These are phyloP conservation scores for Pythium scleroteichum DNA, from an alignment of 352 stramenopile genomes.

Conservation along the genomic window DNA sequence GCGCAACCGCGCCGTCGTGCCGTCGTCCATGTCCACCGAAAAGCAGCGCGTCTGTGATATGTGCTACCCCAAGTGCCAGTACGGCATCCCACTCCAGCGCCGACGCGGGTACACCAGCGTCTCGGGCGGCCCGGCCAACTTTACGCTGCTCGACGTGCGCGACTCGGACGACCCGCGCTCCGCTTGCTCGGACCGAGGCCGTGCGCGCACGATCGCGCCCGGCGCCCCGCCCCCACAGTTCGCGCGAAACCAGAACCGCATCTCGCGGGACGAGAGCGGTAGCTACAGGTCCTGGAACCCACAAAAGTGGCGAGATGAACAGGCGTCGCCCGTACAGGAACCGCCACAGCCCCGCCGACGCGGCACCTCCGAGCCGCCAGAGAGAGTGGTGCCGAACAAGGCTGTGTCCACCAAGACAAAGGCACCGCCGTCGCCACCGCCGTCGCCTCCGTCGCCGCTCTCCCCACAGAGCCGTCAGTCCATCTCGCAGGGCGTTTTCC, in stretches of 20 bases:
- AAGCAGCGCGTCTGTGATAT: slow-evolving; percentile 74
- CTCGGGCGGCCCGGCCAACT: slow-evolving; percentile 11
- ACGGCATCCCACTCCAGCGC: slow-evolving; percentile 27
- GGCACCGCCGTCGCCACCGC: slow-evolving; percentile 12
- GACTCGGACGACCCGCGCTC: slow-evolving; percentile 18
- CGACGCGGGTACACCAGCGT: slow-evolving; percentile 21
- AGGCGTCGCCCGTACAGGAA: slow-evolving; percentile 2
- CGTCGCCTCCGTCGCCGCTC: slow-evolving; percentile 8
- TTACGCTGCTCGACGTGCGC: slow-evolving; percentile 16
- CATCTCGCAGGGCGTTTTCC: slow-evolving; percentile 16
- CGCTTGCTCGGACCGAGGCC: slow-evolving; percentile 14
- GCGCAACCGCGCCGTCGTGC: slow-evolving; percentile 61
- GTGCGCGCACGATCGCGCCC: slow-evolving; percentile 15
- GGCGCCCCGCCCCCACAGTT: neutral
- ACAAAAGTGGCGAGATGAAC: slow-evolving; percentile 15
- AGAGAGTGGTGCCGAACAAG: slow-evolving; percentile 13
- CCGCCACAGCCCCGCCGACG: neutral
- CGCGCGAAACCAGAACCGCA: neutral
- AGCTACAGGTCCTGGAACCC: slow-evolving; percentile 10
- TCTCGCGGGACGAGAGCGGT: neutral
- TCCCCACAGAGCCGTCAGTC: slow-evolving; percentile 18
- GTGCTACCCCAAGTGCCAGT: slow-evolving; percentile 61
- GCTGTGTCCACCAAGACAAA: slow-evolving; percentile 2
- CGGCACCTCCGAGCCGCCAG: slow-evolving; percentile 21
- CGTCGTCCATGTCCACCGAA: slow-evolving; percentile 60